These are phyloP conservation scores for Ophiocordyceps australis DNA, from an alignment of 2,329 filamentous ascomycete species.

Conservation along the genomic window DNA sequence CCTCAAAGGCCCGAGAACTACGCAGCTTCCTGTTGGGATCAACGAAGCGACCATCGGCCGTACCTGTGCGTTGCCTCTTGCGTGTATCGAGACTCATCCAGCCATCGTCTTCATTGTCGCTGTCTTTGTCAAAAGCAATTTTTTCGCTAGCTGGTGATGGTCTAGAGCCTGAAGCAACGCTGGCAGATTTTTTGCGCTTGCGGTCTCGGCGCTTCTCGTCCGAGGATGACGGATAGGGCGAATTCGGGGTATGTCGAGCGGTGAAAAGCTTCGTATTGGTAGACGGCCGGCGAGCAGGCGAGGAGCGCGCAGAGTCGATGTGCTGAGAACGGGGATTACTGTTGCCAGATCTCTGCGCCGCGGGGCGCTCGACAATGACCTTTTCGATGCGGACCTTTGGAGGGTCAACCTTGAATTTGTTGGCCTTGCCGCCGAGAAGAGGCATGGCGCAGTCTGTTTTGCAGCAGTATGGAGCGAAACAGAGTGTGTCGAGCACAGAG, in stretches of 20 bases:
- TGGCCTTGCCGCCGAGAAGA: slow-evolving; percentile 22
- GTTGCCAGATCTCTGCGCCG: slow-evolving; percentile 10
- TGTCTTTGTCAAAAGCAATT: slow-evolving; percentile 30
- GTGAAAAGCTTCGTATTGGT: slow-evolving; percentile 20
- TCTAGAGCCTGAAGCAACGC: slow-evolving; percentile 11
- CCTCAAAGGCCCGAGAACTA: slow-evolving; percentile 25
- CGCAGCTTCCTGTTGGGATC: slow-evolving; percentile 28
- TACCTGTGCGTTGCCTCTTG: slow-evolving; percentile 27
- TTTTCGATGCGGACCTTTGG: slow-evolving; percentile 33
- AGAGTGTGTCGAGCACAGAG: too few relatives aligned
- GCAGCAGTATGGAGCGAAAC: too few relatives aligned
- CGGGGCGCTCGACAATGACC: slow-evolving; percentile 22
- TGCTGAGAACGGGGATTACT: too few relatives aligned
- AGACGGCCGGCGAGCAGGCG: slow-evolving; percentile 18
- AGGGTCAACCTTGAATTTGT: slow-evolving; percentile 31
- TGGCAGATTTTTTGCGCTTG: slow-evolving; percentile 29
- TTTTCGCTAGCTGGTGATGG: slow-evolving; percentile 28
- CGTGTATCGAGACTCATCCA: slow-evolving; percentile 28
- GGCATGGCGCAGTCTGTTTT: slow-evolving; percentile 12
- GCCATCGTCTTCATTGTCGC: slow-evolving; percentile 31
- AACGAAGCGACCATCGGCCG: slow-evolving; percentile 18
- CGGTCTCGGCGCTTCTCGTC: slow-evolving; percentile 16
- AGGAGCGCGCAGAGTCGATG: slow-evolving; percentile 15
- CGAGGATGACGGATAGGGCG: slow-evolving; percentile 22
- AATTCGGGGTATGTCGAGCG: slow-evolving; percentile 19